phyloP scores from a whole-genome alignment of 2,329 filamentous ascomycete species.

The Cladosporium colombiae region DNA sequence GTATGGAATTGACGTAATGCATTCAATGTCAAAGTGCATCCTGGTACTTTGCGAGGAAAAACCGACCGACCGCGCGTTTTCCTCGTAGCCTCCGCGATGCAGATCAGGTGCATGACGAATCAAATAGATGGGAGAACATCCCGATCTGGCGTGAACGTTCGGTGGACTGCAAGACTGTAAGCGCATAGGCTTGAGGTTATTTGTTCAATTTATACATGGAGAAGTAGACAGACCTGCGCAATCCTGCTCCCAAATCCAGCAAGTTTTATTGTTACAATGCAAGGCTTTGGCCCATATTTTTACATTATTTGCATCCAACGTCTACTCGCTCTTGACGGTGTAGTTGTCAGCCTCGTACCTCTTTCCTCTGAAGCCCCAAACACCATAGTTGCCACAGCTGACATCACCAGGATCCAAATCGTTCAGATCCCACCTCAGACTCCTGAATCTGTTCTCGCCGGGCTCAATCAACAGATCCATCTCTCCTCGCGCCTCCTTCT shows the following conservation, averaged over 20 bases:
- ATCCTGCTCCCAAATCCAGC: neutral
- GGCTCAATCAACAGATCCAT: conserved; percentile 91
- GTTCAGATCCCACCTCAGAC: conserved; percentile 94
- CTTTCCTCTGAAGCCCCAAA: conserved; percentile 97
- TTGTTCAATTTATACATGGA: neutral
- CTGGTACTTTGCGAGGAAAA: neutral
- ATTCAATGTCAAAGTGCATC: neutral
- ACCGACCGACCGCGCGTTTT: neutral
- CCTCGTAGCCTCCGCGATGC: neutral
- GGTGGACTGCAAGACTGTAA: neutral
- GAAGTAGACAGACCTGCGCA: neutral
- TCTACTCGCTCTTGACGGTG: conserved; percentile 16
- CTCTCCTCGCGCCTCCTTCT: conserved; percentile 81
- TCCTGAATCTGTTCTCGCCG: conserved; percentile 91
- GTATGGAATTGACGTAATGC: neutral
- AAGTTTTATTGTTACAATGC: neutral
- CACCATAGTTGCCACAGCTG: conserved; percentile 93
- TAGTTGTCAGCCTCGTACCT: conserved; percentile 68
- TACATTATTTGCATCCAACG: neutral
- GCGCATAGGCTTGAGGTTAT: neutral
- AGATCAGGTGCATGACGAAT: neutral
- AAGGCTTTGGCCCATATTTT: neutral
- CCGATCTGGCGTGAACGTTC: neutral
- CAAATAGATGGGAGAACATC: no score
- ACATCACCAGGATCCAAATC: conserved; percentile 92